These are phyloP conservation scores for Vitis rotundifolia DNA, from an alignment of 164 flowering plant genomes.

Conservation along the genomic window DNA sequence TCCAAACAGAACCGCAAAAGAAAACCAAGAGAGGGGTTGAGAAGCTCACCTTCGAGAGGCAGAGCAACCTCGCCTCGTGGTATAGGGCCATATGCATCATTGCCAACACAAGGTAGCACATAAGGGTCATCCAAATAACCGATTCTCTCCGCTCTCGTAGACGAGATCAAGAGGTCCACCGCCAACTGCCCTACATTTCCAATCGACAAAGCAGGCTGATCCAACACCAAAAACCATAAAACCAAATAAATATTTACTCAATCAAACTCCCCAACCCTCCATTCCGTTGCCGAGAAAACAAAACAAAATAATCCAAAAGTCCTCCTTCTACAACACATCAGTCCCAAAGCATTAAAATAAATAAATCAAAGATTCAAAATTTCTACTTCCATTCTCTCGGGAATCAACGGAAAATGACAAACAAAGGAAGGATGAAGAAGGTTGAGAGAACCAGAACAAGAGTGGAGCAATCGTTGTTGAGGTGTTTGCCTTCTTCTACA, in stretches of 20 bases:
- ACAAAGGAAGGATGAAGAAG: background rate
- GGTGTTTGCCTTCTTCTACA: constrained; percentile 51
- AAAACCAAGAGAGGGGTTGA: background rate
- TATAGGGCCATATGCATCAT: constrained; percentile 66
- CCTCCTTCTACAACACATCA: too few species aligned
- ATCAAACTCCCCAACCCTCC: constrained; percentile 7
- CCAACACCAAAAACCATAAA: constrained; percentile 1
- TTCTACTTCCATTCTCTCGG: background rate
- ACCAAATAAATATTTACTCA: background rate
- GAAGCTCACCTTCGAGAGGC: background rate
- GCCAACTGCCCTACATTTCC: constrained; percentile 95
- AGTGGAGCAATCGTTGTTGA: constrained; percentile 47
- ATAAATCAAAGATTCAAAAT: background rate
- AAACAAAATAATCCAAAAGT: background rate
- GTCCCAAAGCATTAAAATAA: background rate
- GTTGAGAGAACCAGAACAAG: constrained; percentile 54
- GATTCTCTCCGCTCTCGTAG: constrained; percentile 56
- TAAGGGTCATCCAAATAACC: constrained; percentile 77
- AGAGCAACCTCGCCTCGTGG: constrained; percentile 57
- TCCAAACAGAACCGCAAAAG: background rate
- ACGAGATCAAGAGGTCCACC: constrained; percentile 67
- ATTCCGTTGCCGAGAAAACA: background rate
- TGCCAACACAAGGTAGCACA: constrained; percentile 44
- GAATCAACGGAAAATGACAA: background rate
- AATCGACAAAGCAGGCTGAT: constrained; percentile 84